Conservation (phyloP, 192 early-diverging fungal genomes). For the Helicostylum pulchrum region DNA sequence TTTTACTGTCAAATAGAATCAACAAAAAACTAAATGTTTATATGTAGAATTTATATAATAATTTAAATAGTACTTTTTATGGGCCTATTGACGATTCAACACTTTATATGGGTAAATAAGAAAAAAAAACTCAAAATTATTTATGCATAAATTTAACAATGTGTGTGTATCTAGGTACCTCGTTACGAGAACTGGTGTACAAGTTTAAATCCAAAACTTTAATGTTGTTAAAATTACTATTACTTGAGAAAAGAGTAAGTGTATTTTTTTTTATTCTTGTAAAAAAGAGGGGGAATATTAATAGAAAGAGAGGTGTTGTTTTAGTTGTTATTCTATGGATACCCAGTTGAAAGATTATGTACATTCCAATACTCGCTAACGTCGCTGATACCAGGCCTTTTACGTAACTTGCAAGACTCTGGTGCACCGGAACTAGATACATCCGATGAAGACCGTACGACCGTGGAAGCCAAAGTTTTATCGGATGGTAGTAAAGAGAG, state of each 20-base stretch:
- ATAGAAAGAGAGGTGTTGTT: neutral
- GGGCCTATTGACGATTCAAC: conserved; percentile 59
- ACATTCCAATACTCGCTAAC: conserved; percentile 78
- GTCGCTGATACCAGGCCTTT: conserved; percentile 62
- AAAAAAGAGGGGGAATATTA: neutral
- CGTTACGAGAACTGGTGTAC: conserved; percentile 64
- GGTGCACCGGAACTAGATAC: conserved; percentile 48
- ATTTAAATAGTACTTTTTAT: conserved; percentile 47
- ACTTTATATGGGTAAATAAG: conserved; percentile 61
- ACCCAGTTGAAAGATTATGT: conserved; percentile 72
- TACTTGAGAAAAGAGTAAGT: conserved; percentile 68
- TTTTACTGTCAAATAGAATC: neutral
- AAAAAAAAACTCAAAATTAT: too few relatives aligned
- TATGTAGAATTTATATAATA: conserved; percentile 62
- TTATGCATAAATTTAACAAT: too few relatives aligned
- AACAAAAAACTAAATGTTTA: neutral
- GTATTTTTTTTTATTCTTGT: neutral
- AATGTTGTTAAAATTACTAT: conserved; percentile 69
- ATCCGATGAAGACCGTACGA: conserved; percentile 4
- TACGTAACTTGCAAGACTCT: conserved; percentile 46
- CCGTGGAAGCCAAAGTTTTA: conserved; percentile 29
- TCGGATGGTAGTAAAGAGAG: conserved; percentile 42
- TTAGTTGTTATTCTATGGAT: conserved; percentile 81
- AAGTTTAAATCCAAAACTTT: conserved; percentile 76
- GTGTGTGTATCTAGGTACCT: conserved; percentile 48